Evolutionary conservation across 768 basidiomycete species (phyloP).

Genomic region (Suillus hirtellus): DNA sequence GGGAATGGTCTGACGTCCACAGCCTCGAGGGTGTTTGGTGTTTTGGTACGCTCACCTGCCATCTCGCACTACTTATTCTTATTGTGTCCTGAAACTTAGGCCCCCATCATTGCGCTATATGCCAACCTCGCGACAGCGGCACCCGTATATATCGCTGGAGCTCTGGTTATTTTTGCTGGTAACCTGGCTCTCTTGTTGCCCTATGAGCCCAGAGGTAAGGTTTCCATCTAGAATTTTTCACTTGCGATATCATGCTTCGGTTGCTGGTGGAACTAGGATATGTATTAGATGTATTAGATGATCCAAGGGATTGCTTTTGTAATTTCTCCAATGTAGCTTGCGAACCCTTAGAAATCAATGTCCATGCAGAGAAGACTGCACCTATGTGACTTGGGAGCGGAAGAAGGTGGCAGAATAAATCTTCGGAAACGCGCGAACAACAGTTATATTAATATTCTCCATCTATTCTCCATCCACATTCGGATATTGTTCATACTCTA

Average conservation of each 20-base stretch:
- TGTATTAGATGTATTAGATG: neutral
- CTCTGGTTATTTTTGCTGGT: conserved; percentile 61
- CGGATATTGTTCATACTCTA: neutral
- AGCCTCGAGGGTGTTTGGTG: conserved; percentile 63
- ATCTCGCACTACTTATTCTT: neutral
- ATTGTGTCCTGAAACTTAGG: conserved; percentile 37
- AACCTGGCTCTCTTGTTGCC: conserved; percentile 62
- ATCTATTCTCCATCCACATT: neutral
- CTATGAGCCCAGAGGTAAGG: conserved; percentile 74
- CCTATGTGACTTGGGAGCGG: neutral
- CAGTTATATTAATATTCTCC: neutral
- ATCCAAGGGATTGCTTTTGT: neutral
- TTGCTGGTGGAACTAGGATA: neutral
- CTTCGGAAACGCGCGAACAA: neutral
- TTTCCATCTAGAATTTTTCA: conserved; percentile 49
- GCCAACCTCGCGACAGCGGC: conserved; percentile 63
- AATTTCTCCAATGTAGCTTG: neutral
- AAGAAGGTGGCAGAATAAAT: neutral
- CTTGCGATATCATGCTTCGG: neutral
- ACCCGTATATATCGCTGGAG: conserved; percentile 73
- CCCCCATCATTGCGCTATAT: conserved; percentile 71
- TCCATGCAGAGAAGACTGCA: neutral
- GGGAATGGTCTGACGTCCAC: conserved; percentile 67
- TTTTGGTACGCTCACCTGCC: conserved; percentile 49
- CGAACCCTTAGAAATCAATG: neutral